Conservation (phyloP, 805 yeast genomes). For the Metschnikowia picachoensis region DNA sequence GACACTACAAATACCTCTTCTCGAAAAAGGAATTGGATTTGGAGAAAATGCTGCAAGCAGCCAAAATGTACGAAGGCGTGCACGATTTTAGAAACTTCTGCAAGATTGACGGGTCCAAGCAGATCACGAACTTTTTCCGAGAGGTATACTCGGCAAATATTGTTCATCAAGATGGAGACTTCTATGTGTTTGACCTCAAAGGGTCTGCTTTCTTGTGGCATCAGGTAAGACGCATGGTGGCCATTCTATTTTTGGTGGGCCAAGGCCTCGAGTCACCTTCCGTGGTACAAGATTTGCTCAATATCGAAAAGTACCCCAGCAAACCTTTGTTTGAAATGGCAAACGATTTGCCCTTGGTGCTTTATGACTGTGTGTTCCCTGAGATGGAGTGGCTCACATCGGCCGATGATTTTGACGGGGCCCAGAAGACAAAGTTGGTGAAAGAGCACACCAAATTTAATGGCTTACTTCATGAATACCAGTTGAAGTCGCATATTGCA, state of each 20-base stretch:
- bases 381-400: conserved; percentile 63
- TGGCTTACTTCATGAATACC: conserved; percentile 53
- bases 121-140: conserved; percentile 75
- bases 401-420: conserved; percentile 24
- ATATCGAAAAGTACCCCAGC: conserved; percentile 52
- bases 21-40: conserved; percentile 54
- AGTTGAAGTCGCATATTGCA: conserved; percentile 53
- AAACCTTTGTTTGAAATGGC: conserved; percentile 89
- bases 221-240: conserved; percentile 95
- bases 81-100: conserved; percentile 95
- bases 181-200: conserved; percentile 67
- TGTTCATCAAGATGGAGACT: conserved; percentile 35
- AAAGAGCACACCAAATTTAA: conserved; percentile 42
- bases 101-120: conserved; percentile 91
- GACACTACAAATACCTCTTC: conserved; percentile 87
- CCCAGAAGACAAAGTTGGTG: conserved; percentile 28
- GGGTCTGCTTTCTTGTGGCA: conserved; percentile 97
- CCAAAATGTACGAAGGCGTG: conserved; percentile 57
- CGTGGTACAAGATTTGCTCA: conserved; percentile 55
- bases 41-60: conserved; percentile 66
- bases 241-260: conserved; percentile 74
- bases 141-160: conserved; percentile 54
- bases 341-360: conserved; percentile 77
- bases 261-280: conserved; percentile 64
- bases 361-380: conserved; percentile 79